Evolutionary conservation across 306 rosid species (phyloP).

Genomic region (Rosa rugosa): DNA sequence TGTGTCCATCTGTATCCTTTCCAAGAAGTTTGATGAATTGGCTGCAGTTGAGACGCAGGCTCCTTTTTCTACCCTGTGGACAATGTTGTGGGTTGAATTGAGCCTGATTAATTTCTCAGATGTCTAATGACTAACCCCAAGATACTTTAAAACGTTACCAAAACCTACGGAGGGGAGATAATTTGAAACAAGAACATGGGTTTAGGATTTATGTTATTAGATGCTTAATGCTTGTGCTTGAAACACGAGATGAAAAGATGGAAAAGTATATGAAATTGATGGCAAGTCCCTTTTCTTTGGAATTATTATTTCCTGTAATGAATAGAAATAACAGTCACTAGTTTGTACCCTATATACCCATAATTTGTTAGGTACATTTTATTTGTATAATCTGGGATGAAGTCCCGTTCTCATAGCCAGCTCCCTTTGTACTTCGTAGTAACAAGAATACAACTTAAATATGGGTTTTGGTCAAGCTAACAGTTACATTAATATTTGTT

Average conservation of each 20-base stretch:
- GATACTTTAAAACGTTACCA: not conserved
- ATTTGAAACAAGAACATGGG: not conserved
- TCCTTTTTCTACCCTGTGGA: not conserved
- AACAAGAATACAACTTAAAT: not conserved
- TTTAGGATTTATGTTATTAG: not conserved
- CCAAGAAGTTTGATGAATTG: not conserved
- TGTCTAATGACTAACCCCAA: not conserved
- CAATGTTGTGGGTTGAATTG: conserved; percentile 2
- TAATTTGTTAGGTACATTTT: not conserved
- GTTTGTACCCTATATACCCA: not conserved
- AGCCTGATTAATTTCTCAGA: not conserved
- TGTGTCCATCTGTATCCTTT: not conserved
- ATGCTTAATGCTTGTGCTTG: not conserved
- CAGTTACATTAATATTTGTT: conserved; percentile 4
- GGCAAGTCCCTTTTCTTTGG: not conserved
- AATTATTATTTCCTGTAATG: not conserved
- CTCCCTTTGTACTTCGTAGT: not conserved
- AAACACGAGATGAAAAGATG: not conserved
- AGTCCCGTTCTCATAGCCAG: not conserved
- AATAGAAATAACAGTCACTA: not conserved
- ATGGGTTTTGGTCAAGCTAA: not conserved
- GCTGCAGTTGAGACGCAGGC: not conserved
- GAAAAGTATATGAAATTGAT: not conserved
- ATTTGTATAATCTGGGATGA: not conserved
- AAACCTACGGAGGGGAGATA: not conserved